These are phyloP conservation scores for Solanum chacoense DNA, from an alignment of 305 asterid species.

Conservation along the genomic window DNA sequence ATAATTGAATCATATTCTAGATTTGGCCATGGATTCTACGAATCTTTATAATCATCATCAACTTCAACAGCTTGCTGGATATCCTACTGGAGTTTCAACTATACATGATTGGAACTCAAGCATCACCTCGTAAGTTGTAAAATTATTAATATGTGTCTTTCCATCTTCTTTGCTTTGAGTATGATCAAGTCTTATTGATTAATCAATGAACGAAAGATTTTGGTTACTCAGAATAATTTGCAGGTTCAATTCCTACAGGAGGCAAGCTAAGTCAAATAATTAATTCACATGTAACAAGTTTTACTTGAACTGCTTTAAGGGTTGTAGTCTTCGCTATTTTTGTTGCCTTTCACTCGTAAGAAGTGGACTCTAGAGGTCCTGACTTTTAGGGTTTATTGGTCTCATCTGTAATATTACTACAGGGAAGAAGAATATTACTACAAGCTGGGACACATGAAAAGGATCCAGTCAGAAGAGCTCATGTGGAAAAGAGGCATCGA, in stretches of 20 bases:
- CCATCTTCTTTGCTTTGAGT: not conserved
- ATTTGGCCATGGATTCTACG: constrained; percentile 18
- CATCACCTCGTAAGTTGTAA: constrained; percentile 12
- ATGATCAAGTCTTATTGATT: not conserved
- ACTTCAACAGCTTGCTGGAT: constrained; percentile 5
- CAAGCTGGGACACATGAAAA: not conserved
- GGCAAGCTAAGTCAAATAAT: not conserved
- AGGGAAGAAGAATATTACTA: constrained; percentile 1
- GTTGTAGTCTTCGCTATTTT: not conserved
- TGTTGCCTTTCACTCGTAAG: not conserved
- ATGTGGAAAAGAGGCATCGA: not conserved
- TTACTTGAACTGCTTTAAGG: not conserved
- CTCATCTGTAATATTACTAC: not conserved
- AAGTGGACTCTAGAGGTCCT: not conserved
- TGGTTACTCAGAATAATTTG: not conserved
- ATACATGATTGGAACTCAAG: constrained; percentile 13
- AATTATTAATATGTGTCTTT: not conserved
- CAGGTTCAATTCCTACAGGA: not conserved
- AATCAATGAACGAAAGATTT: not conserved
- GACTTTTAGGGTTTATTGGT: not conserved
- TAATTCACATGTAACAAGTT: not conserved
- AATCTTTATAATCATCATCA: constrained; percentile 13
- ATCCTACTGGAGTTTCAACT: not conserved
- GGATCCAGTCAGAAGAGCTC: not conserved
- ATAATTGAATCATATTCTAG: not conserved